These are phyloP conservation scores for Magnolia kwangsiensis DNA, from an alignment of 164 flowering plant genomes.

Conservation along the genomic window DNA sequence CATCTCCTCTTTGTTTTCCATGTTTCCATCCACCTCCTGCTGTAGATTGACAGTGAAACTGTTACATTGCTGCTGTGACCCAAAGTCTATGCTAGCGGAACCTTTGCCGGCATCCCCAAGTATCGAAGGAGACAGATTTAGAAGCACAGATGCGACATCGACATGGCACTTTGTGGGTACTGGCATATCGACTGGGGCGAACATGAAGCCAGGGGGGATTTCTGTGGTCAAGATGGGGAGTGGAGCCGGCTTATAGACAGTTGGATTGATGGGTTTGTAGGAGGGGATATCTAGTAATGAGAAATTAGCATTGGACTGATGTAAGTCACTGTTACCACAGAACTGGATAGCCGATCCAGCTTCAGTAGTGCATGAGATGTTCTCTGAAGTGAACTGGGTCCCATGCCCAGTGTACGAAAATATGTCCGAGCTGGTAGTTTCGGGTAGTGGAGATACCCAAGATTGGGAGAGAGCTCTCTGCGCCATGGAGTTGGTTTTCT, in stretches of 20 bases:
- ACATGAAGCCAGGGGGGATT: constrained; percentile 30
- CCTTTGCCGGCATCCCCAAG: constrained; percentile 26
- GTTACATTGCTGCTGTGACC: constrained; percentile 35
- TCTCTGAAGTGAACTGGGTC: constrained; percentile 48
- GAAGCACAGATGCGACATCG: constrained; percentile 42
- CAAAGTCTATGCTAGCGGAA: constrained; percentile 36
- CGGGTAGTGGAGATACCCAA: constrained; percentile 52
- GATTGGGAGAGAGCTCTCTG: constrained; percentile 81
- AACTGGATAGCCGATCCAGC: constrained; percentile 36
- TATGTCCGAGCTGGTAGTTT: constrained; percentile 27
- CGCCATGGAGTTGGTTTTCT: constrained; percentile 72
- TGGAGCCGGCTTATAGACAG: constrained; percentile 25
- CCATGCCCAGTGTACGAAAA: constrained; percentile 23
- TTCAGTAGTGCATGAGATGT: constrained; percentile 50
- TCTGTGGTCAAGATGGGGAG: constrained; percentile 33
- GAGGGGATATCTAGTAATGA: constrained; percentile 32
- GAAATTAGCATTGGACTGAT: constrained; percentile 15
- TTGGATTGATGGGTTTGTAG: constrained; percentile 30
- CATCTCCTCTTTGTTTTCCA: constrained; percentile 28
- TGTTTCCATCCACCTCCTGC: constrained; percentile 35
- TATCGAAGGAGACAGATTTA: constrained; percentile 31
- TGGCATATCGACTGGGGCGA: constrained; percentile 40
- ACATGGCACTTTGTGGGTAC: constrained; percentile 29
- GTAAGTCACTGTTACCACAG: constrained; percentile 32
- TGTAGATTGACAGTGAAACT: constrained; percentile 28